These are phyloP conservation scores for Hypocrella siamensis DNA, from an alignment of 2,329 filamentous ascomycete genomes.

Conservation along the genomic window DNA sequence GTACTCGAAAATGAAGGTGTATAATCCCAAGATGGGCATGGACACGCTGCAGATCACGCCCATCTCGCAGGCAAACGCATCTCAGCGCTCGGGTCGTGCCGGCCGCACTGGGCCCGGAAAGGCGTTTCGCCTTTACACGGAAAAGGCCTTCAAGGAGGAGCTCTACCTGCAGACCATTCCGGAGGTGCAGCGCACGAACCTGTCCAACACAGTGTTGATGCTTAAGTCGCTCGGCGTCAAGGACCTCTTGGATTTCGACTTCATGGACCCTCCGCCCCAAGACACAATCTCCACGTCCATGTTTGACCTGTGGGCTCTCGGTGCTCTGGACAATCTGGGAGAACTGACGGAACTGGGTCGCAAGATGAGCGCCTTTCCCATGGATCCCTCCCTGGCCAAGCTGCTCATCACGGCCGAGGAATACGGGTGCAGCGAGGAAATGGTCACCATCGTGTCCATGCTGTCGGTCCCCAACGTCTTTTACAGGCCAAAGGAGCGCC, in stretches of 20 bases:
- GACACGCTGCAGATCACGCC: constrained; percentile 96
- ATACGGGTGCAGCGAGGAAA: constrained; percentile 90
- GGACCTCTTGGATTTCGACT: constrained; percentile 90
- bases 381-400: constrained; percentile 93
- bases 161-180: constrained; percentile 94
- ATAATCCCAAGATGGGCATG: constrained; percentile 99
- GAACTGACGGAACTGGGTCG: constrained; percentile 75
- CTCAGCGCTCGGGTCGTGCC: constrained; percentile 82
- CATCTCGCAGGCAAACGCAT: constrained; percentile 91
- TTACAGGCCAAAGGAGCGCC: constrained; percentile 88
- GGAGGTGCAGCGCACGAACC: constrained; percentile 91
- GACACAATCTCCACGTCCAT: constrained; percentile 95
- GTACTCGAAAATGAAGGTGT: constrained; percentile 95
- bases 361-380: constrained; percentile 94
- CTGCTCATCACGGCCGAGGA: constrained; percentile 81
- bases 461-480: constrained; percentile 92
- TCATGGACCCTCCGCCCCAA: constrained; percentile 97
- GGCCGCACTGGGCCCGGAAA: constrained; percentile 92
- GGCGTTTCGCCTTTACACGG: constrained; percentile 85
- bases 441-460: constrained; percentile 97
- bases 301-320: constrained; percentile 93
- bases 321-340: constrained; percentile 84
- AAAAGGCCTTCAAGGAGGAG: constrained; percentile 89
- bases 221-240: constrained; percentile 90
- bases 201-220: constrained; percentile 86